Evolutionary conservation across 2,329 filamentous ascomycete genomes (phyloP).

Genomic region (Aspergillus jensenii): DNA sequence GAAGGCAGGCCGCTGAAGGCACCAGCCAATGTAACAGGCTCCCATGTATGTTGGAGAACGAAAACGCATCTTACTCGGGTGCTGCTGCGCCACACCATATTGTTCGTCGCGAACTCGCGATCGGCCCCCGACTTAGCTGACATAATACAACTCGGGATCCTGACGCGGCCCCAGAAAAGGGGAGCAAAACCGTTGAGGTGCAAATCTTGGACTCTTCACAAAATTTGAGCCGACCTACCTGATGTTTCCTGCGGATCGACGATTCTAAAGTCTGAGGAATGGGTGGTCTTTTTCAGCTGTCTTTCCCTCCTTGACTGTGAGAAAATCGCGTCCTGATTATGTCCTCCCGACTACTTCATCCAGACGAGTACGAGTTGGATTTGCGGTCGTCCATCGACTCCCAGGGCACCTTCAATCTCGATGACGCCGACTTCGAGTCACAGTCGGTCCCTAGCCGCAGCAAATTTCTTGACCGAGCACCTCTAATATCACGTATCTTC

Average conservation of each 20-base stretch:
- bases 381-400: slow-evolving; percentile 41
- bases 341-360: slow-evolving; percentile 39
- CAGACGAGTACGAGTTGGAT: slow-evolving; percentile 43
- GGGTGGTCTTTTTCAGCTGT: slow-evolving; percentile 10
- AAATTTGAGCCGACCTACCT: not conserved
- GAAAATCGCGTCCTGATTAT: slow-evolving; percentile 24
- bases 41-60: no score
- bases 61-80: not conserved
- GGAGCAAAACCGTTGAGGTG: not conserved
- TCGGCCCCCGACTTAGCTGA: not conserved
- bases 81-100: not conserved
- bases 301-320: slow-evolving; percentile 13
- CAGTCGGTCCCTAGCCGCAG: slow-evolving; percentile 30
- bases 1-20: not conserved
- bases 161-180: slow-evolving; percentile 4
- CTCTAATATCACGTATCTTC: slow-evolving; percentile 31
- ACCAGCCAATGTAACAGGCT: not conserved
- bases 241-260: no score
- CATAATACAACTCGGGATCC: not conserved
- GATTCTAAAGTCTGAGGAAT: slow-evolving; percentile 12
- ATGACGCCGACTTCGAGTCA: slow-evolving; percentile 44
- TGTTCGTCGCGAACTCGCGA: no score
- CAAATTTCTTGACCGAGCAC: slow-evolving; percentile 19
- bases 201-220: not conserved
- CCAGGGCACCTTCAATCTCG: slow-evolving; percentile 41